phyloP scores from a whole-genome alignment of 192 early-diverging fungal species.

The Coemansia sp. region DNA sequence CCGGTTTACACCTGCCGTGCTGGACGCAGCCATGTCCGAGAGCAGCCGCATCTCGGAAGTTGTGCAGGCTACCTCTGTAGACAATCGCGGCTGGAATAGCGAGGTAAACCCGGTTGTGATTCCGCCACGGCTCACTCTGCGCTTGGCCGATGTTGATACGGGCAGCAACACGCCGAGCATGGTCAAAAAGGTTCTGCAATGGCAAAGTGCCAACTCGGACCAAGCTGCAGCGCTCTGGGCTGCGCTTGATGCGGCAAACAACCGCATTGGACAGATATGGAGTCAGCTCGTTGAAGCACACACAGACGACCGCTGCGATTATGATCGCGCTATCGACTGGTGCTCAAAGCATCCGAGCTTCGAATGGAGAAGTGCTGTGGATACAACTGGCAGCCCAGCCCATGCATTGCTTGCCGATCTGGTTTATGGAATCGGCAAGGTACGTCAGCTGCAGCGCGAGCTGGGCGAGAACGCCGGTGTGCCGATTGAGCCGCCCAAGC shows the following conservation, averaged over 20 bases:
- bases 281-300: constrained; percentile 42
- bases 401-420: constrained; percentile 55
- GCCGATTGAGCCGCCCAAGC: constrained; percentile 85
- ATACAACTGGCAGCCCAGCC: not conserved
- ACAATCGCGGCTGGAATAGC: constrained; percentile 64
- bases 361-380: constrained; percentile 15
- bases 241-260: constrained; percentile 60
- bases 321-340: constrained; percentile 43
- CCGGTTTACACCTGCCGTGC: constrained; percentile 71
- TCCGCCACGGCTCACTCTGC: constrained; percentile 67
- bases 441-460: constrained; percentile 66
- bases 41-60: constrained; percentile 10
- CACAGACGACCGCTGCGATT: constrained; percentile 15
- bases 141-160: constrained; percentile 89
- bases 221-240: constrained; percentile 53
- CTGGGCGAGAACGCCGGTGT: constrained; percentile 72
- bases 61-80: constrained; percentile 24
- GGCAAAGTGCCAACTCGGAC: constrained; percentile 68
- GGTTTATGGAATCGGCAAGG: constrained; percentile 20
- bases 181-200: constrained; percentile 79
- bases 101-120: constrained; percentile 59
- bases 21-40: constrained; percentile 55
- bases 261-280: constrained; percentile 56
- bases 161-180: constrained; percentile 93
- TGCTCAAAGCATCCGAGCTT: constrained; percentile 38